Base-by-base conservation (phyloP, 1,284 basidiomycete genomes). In the Apiotrichum laibachii region DNA sequence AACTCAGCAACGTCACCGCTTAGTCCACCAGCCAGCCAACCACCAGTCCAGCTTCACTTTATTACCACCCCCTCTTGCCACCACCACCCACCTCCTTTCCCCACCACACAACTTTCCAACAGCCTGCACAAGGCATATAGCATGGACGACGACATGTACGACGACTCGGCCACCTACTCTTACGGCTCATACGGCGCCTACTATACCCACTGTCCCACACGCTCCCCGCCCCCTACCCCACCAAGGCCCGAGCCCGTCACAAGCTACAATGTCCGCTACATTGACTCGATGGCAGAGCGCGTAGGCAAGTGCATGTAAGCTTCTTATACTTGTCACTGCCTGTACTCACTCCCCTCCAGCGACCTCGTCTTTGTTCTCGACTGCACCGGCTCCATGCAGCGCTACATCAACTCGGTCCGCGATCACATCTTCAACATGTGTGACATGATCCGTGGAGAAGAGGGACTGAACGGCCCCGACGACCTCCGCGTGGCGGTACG, bases 381-480 rank as follows among this genome's bases (percentile, higher is more conserved):
- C 78, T 93, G 90, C 76, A 95, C 92, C 2, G 92, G 92, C 16
- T 79, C 77, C 9, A 80, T 80, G 80, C 79, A 78, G 55, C 71
- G 72, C 26, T 80, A 80, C 65, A 79, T 80, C 63, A 75, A 76
- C 55, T 74, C 90, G 53, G 93, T 94, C n/a, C 95, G 94, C 9
- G 91, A 90, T 81, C 98, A 99, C 80, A 97, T 99, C 79, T 91
- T 95, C 72, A 85, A 89, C 73, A 99, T 99, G 72, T 96, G 92
- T 77, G 90, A 90, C 59, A 88, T 92, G 80, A 99, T 99, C 70
- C 89, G 93, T 77, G 88, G 92, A 78, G 96, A 93, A 33, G 93
- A 95, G 52, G 90, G 89, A 71, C 85, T 99, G 22, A 87, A 89
- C 70, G 81, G 85, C 42, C 84, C 83, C 42, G 92, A 95, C 66